phyloP scores from a whole-genome alignment of 2,329 filamentous ascomycete genomes.

The Sarocladium kiliense region DNA sequence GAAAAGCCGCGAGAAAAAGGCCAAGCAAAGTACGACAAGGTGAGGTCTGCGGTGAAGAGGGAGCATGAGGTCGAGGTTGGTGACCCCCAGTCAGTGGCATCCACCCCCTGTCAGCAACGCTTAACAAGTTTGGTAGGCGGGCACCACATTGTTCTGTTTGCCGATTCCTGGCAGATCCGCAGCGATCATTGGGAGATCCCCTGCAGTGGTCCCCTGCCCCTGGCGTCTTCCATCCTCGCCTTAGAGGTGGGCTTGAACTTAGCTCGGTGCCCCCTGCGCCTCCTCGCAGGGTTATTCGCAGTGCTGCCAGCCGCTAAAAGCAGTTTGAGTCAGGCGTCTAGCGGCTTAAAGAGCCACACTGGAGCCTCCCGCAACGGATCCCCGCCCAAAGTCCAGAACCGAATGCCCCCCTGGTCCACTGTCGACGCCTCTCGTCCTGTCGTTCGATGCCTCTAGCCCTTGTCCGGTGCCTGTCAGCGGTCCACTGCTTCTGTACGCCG shows the following conservation, averaged over 20 bases:
- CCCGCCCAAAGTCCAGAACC: not conserved
- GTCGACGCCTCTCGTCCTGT: constrained; percentile 3
- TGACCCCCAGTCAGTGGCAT: not conserved
- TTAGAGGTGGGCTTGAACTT: not conserved
- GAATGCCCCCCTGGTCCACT: not conserved
- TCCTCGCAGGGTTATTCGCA: not conserved
- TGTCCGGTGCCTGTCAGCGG: not conserved
- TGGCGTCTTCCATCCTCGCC: not conserved
- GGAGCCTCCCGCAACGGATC: not conserved
- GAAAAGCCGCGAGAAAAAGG: not conserved
- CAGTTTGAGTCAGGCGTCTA: not conserved
- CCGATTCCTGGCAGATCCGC: not conserved
- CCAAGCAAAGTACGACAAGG: not conserved
- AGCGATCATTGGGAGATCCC: constrained; percentile 3
- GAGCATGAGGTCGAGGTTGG: not conserved
- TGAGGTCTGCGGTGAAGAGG: constrained; percentile 2
- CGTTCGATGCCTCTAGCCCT: not conserved
- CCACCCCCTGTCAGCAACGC: too few species aligned
- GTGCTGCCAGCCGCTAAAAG: not conserved
- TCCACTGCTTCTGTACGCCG: not conserved
- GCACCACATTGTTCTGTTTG: not conserved
- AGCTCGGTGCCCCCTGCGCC: constrained; percentile 1
- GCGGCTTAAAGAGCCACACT: not conserved
- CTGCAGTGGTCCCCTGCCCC: not conserved
- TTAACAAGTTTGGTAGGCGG: not conserved